A percentile compares a stretch with the other conserved stretches of the same genome.
These are phyloP conservation scores for Microbotryum lychnidis-dioicae DNA, from an alignment of 1,284 basidiomycete genomes.

Conservation along the genomic window DNA sequence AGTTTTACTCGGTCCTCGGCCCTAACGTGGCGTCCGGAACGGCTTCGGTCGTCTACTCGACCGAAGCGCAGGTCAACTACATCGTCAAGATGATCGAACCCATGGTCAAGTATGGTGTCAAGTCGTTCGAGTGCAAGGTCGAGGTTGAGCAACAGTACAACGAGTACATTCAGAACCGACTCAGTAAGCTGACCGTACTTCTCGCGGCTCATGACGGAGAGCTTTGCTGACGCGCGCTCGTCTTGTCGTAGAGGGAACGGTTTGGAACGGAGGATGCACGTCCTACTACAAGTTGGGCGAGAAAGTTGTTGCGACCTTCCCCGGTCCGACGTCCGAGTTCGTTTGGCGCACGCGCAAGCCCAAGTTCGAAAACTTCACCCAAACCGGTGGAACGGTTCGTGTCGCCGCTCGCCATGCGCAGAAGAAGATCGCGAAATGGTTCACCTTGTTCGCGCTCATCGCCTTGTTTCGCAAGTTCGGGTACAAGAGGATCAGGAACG, in stretches of 20 bases:
- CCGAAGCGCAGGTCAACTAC: constrained; percentile 20
- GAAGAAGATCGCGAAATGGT: not conserved
- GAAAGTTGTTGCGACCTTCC: constrained; percentile 20
- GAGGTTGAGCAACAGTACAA: constrained; percentile 16
- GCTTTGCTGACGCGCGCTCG: not conserved
- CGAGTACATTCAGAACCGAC: constrained; percentile 1
- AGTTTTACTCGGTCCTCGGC: not conserved
- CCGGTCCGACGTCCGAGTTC: constrained; percentile 6
- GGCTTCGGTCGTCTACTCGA: constrained; percentile 20
- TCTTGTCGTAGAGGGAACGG: constrained; percentile 13
- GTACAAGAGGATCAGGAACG: constrained; percentile 3
- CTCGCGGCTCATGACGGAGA: not conserved
- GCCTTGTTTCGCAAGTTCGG: not conserved
- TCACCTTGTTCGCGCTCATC: not conserved
- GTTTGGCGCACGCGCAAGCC: constrained; percentile 3
- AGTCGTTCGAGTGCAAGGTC: constrained; percentile 9
- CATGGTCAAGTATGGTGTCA: constrained; percentile 14
- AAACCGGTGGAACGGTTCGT: constrained; percentile 1
- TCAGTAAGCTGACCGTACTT: not conserved
- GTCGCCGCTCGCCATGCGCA: not conserved
- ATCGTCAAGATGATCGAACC: constrained; percentile 17
- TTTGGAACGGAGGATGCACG: constrained; percentile 21
- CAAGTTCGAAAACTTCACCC: constrained; percentile 5
- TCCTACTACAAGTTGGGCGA: constrained; percentile 17
- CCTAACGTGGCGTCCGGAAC: constrained; percentile 21